These are phyloP conservation scores for Annulohypoxylon moriforme DNA, from an alignment of 495 filamentous ascomycete species.

Conservation along the genomic window DNA sequence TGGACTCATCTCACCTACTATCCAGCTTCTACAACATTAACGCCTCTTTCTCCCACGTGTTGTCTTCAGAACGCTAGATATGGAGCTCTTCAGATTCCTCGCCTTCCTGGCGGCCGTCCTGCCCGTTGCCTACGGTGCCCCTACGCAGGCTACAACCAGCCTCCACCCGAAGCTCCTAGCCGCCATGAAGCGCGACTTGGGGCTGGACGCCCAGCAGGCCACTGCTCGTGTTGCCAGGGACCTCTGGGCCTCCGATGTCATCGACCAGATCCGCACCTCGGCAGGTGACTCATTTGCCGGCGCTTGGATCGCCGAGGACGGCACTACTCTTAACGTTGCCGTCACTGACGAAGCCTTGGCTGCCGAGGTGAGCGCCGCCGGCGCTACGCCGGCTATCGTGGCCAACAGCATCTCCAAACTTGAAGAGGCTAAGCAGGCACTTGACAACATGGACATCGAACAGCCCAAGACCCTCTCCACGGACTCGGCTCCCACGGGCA, in stretches of 20 bases:
- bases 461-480: constrained; percentile 40
- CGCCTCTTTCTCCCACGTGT: constrained; percentile 32
- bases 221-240: constrained; percentile 44
- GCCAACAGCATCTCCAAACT: constrained; percentile 46
- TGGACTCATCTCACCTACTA: constrained; percentile 40
- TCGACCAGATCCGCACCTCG: constrained; percentile 42
- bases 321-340: constrained; percentile 38
- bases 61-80: constrained; percentile 39
- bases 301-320: constrained; percentile 44
- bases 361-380: constrained; percentile 41
- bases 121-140: constrained; percentile 46
- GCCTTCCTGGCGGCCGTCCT: constrained; percentile 44
- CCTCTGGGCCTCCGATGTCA: constrained; percentile 34
- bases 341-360: constrained; percentile 42
- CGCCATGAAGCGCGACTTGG: constrained; percentile 48
- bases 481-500: constrained; percentile 28
- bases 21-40: constrained; percentile 32
- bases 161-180: constrained; percentile 46
- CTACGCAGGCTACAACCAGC: constrained; percentile 35
- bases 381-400: constrained; percentile 39
- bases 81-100: constrained; percentile 46
- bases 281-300: constrained; percentile 42
- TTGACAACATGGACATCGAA: constrained; percentile 45
- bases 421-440: constrained; percentile 41
- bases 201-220: constrained; percentile 41